Evolutionary conservation across 495 filamentous ascomycete genomes (phyloP), one percentile per base, ranked within the genome.

Genomic region (Aspergillus ellipticus): DNA sequence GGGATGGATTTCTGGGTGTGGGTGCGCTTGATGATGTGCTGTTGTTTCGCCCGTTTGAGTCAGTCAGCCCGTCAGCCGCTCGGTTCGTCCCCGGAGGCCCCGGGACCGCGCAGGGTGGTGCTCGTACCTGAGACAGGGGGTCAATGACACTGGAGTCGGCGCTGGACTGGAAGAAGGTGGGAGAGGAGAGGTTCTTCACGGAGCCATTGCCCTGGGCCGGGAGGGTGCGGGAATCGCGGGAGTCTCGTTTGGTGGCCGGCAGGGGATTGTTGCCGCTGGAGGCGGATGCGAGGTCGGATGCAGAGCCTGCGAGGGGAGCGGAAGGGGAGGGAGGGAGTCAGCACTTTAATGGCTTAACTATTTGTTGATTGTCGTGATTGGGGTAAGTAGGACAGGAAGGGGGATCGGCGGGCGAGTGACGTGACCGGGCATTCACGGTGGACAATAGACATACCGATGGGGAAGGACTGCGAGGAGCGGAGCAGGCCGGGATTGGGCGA

Each of bases 21-120:
- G 49, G 89, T 91, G 62, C 90, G 85, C 66, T 88, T 82, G 51
- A 92, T 81, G 49, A 96, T 96, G 67, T 96, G 82, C 82, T 86
- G 62, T 29, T 55, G 26, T n/a, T n/a, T n/a, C 43, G 29, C 46
- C 55, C 51, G 29, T 11, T 29, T 41, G 53, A 55, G 43, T 53
- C 46, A 57, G 59, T 62, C 55, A 60, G 52, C 42, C n/a, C n/a
- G n/a, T n/a, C n/a, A n/a, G n/a, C n/a, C n/a, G 49, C 55, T 26
- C 45, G 57, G 31, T 35, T n/a, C n/a, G 58, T 61, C 51, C 24
- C 24, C 4, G 24, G 24, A 28, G 7, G 24, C 24, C 62, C 42
- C 31, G 24, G 24, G 43, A 43, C 39, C 21, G 51, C 26, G 37
- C 29, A 41, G 50, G 7, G 29, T 19, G 20, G 29, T 8, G 28